These are phyloP conservation scores for Phytophthora litchii DNA, from an alignment of 352 stramenopile genomes.

Conservation along the genomic window DNA sequence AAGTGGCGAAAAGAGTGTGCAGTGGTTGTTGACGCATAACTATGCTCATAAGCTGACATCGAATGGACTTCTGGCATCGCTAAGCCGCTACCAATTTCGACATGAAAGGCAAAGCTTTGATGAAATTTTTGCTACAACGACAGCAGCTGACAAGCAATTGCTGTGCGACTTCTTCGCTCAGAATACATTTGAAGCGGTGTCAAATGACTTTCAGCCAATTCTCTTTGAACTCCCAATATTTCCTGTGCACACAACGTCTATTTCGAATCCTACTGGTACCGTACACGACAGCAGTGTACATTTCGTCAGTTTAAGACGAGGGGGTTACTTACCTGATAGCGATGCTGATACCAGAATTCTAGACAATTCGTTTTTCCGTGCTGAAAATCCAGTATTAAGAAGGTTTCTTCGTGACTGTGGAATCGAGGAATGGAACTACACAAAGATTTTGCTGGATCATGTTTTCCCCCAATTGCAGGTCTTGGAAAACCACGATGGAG, in stretches of 20 bases:
- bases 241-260: conserved; percentile 29
- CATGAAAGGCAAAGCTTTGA: conserved; percentile 44
- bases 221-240: conserved; percentile 63
- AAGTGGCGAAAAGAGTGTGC: conserved; percentile 40
- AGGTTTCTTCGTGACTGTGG: conserved; percentile 56
- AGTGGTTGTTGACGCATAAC: conserved; percentile 51
- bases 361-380: conserved; percentile 55
- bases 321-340: conserved; percentile 45
- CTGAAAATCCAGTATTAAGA: conserved; percentile 37
- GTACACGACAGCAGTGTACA: background rate
- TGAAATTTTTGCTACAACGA: conserved; percentile 41
- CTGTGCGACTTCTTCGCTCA: conserved; percentile 53
- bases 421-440: conserved; percentile 62
- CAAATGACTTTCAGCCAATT: conserved; percentile 41
- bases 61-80: conserved; percentile 44
- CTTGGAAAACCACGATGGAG: conserved; percentile 37
- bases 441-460: conserved; percentile 61
- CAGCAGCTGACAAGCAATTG: conserved; percentile 29
- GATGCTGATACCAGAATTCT: conserved; percentile 54
- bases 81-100: conserved; percentile 42
- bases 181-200: conserved; percentile 41
- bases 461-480: conserved; percentile 58
- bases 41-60: conserved; percentile 54
- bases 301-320: conserved; percentile 41
- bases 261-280: background rate